A percentile compares a stretch with the other conserved stretches of the same genome.
Evolutionary conservation across 1,284 basidiomycete species (phyloP).

Genomic region (Melampsora americana): DNA sequence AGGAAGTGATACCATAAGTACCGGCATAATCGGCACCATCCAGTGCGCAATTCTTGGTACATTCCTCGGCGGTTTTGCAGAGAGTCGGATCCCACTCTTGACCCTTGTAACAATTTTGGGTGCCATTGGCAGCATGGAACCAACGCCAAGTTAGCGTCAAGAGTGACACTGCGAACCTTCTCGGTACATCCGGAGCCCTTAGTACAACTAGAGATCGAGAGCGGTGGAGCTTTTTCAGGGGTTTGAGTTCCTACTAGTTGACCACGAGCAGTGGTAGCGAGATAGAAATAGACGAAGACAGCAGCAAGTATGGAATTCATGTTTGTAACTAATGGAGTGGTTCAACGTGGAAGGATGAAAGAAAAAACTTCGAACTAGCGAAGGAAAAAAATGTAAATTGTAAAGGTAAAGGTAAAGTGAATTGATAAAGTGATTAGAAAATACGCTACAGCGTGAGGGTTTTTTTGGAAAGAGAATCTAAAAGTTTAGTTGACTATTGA

Average conservation of each 20-base stretch:
- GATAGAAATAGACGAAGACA: not conserved
- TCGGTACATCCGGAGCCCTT: not conserved
- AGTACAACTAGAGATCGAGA: slow-evolving; percentile 2
- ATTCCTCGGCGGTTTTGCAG: slow-evolving; percentile 13
- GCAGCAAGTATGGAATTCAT: not conserved
- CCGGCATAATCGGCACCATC: slow-evolving; percentile 2
- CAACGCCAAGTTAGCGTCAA: slow-evolving; percentile 24
- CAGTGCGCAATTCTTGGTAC: slow-evolving; percentile 15
- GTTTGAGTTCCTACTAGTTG: not conserved
- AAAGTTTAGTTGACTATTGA: not conserved
- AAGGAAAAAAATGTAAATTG: not conserved
- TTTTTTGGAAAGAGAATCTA: not conserved
- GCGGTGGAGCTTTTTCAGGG: not conserved
- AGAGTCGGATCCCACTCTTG: slow-evolving; percentile 11
- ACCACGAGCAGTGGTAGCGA: not conserved
- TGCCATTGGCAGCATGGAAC: not conserved
- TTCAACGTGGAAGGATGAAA: not conserved
- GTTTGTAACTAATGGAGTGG: not conserved
- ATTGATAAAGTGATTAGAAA: not conserved
- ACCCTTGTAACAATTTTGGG: slow-evolving; percentile 8
- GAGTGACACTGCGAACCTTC: not conserved
- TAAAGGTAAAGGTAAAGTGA: not conserved
- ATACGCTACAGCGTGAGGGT: not conserved
- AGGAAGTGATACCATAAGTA: slow-evolving; percentile 2
- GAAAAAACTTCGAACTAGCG: slow-evolving; percentile 5